These are phyloP conservation scores for Polyrhizophydium stewartii DNA, from an alignment of 371 early-diverging fungal species.

Conservation along the genomic window DNA sequence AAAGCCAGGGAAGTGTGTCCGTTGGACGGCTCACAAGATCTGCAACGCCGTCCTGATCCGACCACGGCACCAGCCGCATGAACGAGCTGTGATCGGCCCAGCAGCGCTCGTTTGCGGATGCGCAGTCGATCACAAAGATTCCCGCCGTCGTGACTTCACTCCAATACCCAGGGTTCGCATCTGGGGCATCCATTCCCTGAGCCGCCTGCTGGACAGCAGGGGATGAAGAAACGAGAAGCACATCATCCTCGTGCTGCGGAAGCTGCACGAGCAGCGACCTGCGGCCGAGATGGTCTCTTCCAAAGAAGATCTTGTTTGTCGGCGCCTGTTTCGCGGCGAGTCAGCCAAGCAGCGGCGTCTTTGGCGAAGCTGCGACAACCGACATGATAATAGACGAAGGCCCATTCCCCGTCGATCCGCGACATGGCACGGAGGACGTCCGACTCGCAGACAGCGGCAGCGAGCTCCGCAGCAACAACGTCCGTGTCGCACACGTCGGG, in stretches of 20 bases:
- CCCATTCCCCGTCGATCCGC: conserved; percentile 71
- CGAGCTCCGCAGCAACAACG: conserved; percentile 52
- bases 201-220: background rate
- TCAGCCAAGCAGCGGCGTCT: too few species aligned
- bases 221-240: conserved; percentile 19
- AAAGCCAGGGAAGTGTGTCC: background rate
- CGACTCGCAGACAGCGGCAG: conserved; percentile 23
- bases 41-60: background rate
- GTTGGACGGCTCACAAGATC: background rate
- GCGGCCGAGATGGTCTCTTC: conserved; percentile 81
- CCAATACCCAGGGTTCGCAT: conserved; percentile 8
- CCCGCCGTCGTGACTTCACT: conserved; percentile 1
- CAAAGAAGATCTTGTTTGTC: conserved; percentile 62
- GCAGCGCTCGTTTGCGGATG: background rate
- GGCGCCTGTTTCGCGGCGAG: background rate
- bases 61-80: background rate
- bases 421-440: background rate
- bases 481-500: conserved; percentile 35
- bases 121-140: background rate
- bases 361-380: background rate
- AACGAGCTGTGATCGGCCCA: background rate
- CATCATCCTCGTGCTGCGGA: background rate
- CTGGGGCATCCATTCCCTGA: background rate
- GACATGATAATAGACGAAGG: conserved; percentile 65
- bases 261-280: conserved; percentile 66